Conservation (phyloP, 2,329 filamentous ascomycete species). For the Mariannaea elegans region DNA sequence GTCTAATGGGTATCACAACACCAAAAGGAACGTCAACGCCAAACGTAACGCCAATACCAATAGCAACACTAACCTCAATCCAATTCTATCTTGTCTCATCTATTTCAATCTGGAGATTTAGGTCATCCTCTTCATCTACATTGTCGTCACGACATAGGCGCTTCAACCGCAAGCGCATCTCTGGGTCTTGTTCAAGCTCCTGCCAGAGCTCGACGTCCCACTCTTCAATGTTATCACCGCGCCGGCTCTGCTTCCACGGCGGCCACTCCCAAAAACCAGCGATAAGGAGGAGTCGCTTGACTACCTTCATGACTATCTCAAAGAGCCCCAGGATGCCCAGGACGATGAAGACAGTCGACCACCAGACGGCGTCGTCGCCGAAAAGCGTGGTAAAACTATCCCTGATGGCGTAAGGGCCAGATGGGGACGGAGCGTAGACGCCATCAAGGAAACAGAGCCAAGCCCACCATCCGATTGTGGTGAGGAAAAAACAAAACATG, state of each 20-base stretch:
- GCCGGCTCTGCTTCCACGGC: conserved; percentile 49
- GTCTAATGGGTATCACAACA: conserved; percentile 39
- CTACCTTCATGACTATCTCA: conserved; percentile 68
- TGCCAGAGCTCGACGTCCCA: conserved; percentile 67
- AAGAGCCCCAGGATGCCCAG: conserved; percentile 68
- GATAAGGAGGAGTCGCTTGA: conserved; percentile 57
- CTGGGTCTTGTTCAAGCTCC: conserved; percentile 63
- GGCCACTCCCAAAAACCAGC: conserved; percentile 58
- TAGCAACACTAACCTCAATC: background rate
- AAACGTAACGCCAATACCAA: conserved; percentile 5
- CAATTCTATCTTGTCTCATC: conserved; percentile 10
- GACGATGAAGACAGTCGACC: conserved; percentile 73
- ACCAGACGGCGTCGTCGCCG: conserved; percentile 77
- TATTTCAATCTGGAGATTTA: conserved; percentile 27
- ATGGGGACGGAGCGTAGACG: conserved; percentile 62
- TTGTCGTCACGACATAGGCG: conserved; percentile 50
- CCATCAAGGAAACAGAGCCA: conserved; percentile 79
- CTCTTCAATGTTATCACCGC: conserved; percentile 54
- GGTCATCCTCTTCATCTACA: conserved; percentile 35
- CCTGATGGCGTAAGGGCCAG: conserved; percentile 71
- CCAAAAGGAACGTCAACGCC: conserved; percentile 10
- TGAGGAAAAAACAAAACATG: conserved; percentile 65
- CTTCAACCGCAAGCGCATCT: conserved; percentile 52
- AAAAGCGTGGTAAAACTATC: conserved; percentile 72
- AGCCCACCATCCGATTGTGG: conserved; percentile 70